Evolutionary conservation across 306 rosid species (phyloP), one percentile per base, ranked within the genome.

Genomic region (Dryas alaskensis): DNA sequence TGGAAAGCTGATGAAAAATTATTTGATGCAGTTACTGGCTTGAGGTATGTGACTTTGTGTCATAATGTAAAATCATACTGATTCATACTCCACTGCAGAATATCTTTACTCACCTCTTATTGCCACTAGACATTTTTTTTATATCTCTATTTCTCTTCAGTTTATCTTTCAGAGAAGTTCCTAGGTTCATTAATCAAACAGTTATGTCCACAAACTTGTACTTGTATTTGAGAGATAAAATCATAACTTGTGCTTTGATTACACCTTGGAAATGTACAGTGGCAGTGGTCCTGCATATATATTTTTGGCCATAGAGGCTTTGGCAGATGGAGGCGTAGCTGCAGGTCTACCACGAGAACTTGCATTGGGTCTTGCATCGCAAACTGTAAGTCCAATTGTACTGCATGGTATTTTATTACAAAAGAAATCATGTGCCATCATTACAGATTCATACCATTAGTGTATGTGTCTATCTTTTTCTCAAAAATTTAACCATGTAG

Each of bases 261-360:
- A 62, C 25, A 16, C 65, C 16, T 37, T 60, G 19, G 6, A 31
- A 27, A 31, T 44, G 11, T 31, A 27, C 99, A 95, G 99, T 81
- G 99, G 96, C 62, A 92, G 99, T 60, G 99, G 99, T 59, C 99
- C 97, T 62, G 99, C 98, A 62, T 95, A 92, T 70, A 51, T 95
- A 74, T 95, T 80, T 77, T 81, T 95, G 84, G 98, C 92, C 3
- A 92, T 95, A 67, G 98, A 95, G 84, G 99, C 98, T 84, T 82
- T 95, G 86, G 98, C 99, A 16, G 99, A 95, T 80, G 99, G 98
- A 81, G 99, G 96, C 70, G 99, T 92, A 64, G 99, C 99, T 82
- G 99, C 99, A 63, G 99, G 98, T 78, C 82, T 92, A 67, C 99
- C 97, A 10, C 86, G 98, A 54, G 97, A 90, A 73, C 97, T 95